Percentiles rank a stretch among this genome's conserved stretches.
phyloP scores from a whole-genome alignment of 768 basidiomycete species.

The Leccinum pellstonianum region DNA sequence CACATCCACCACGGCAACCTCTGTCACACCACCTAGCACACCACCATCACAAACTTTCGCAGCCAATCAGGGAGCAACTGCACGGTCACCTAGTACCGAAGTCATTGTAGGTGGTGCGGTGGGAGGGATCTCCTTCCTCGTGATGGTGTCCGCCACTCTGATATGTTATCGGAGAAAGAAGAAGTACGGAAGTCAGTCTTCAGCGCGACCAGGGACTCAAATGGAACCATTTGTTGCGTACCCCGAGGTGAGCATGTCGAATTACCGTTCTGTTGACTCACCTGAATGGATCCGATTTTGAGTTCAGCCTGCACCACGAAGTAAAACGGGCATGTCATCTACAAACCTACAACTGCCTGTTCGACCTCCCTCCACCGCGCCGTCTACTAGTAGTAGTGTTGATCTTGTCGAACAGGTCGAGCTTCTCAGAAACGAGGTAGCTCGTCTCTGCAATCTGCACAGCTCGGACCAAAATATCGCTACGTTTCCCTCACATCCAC shows the following conservation, averaged over 20 bases:
- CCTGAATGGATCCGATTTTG: not conserved
- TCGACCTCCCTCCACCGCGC: not conserved
- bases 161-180: not conserved
- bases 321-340: not conserved
- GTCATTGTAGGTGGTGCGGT: constrained; percentile 12
- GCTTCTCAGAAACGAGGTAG: not conserved
- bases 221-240: not conserved
- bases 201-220: not conserved
- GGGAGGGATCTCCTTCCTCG: not conserved
- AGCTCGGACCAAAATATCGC: not conserved
- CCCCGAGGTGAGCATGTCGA: not conserved
- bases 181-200: not conserved
- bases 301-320: not conserved
- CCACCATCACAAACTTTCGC: not conserved
- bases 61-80: not conserved
- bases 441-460: not conserved
- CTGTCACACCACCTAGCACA: not conserved
- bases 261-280: not conserved
- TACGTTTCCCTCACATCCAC: not conserved
- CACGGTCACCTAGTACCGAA: not conserved
- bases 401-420: not conserved
- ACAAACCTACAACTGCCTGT: not conserved
- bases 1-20: not conserved
- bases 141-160: not conserved
- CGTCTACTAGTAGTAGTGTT: not conserved